Conservation (phyloP, 495 filamentous ascomycete genomes). For the Friedmanniomyces simplex region DNA sequence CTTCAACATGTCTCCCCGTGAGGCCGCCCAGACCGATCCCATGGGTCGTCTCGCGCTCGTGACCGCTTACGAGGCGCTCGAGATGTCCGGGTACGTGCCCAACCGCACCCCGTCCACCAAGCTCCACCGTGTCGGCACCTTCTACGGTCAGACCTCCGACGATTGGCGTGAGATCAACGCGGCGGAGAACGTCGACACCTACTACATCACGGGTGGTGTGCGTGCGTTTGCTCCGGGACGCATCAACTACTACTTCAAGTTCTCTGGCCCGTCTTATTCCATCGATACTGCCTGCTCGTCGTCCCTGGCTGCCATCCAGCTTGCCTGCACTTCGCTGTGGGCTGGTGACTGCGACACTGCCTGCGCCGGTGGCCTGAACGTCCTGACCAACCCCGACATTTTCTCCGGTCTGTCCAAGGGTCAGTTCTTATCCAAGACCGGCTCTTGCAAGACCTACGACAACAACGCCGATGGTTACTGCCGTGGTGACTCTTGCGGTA, state of each 20-base stretch:
- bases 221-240: constrained; percentile 79
- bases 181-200: constrained; percentile 83
- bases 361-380: constrained; percentile 70
- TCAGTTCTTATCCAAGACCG: constrained; percentile 70
- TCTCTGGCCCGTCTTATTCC: constrained; percentile 74
- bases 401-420: constrained; percentile 73
- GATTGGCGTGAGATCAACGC: constrained; percentile 90
- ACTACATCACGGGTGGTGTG: constrained; percentile 84
- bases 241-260: constrained; percentile 84
- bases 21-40: constrained; percentile 80
- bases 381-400: constrained; percentile 75
- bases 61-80: constrained; percentile 82
- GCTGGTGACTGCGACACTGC: constrained; percentile 76
- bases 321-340: constrained; percentile 75
- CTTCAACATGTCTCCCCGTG: constrained; percentile 94
- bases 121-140: constrained; percentile 76
- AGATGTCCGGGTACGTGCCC: constrained; percentile 82
- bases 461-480: constrained; percentile 41
- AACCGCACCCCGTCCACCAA: constrained; percentile 77
- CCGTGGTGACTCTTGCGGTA: constrained; percentile 38
- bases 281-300: constrained; percentile 89
- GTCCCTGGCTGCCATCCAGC: constrained; percentile 69
- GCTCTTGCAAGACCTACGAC: constrained; percentile 58
- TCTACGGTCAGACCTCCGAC: constrained; percentile 87
- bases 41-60: constrained; percentile 76